Evolutionary conservation across 2,329 filamentous ascomycete species (phyloP).

Genomic region (Colletotrichum acutatum): DNA sequence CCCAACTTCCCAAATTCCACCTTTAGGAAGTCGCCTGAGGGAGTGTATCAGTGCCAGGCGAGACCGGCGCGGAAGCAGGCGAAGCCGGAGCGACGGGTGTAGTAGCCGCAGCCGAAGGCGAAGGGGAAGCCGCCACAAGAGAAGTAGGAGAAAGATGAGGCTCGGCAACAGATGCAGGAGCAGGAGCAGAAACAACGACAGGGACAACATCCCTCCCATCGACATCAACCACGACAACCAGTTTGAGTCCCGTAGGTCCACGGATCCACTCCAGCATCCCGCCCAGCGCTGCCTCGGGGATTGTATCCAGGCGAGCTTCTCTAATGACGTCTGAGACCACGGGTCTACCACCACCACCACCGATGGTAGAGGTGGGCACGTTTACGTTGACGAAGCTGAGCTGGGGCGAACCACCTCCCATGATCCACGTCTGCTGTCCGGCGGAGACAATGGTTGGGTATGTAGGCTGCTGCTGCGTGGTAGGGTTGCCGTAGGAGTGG

Average conservation of each 20-base stretch:
- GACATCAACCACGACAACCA: slow-evolving; percentile 10
- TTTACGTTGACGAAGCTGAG: slow-evolving; percentile 1
- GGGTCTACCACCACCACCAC: neutral
- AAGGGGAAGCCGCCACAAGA: neutral
- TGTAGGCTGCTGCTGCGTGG: neutral
- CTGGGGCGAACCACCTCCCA: neutral
- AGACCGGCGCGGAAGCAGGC: neutral
- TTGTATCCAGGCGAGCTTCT: neutral
- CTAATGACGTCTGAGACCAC: slow-evolving; percentile 19
- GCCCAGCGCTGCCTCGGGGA: neutral
- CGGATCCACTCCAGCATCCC: slow-evolving; percentile 20
- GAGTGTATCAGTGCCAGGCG: neutral
- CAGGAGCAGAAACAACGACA: neutral
- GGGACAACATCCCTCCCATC: neutral
- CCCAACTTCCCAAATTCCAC: too few species aligned
- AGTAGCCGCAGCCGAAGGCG: neutral
- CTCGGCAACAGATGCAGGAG: neutral
- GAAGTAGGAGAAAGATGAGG: neutral
- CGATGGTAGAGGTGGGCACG: neutral
- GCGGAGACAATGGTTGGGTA: neutral
- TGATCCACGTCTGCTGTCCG: neutral
- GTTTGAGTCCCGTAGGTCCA: slow-evolving; percentile 19
- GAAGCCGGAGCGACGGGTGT: neutral
- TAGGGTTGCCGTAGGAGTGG: slow-evolving; percentile 1
- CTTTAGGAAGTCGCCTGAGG: neutral